Conservation (phyloP, 192 early-diverging fungal species). For the Linderina pennispora region DNA sequence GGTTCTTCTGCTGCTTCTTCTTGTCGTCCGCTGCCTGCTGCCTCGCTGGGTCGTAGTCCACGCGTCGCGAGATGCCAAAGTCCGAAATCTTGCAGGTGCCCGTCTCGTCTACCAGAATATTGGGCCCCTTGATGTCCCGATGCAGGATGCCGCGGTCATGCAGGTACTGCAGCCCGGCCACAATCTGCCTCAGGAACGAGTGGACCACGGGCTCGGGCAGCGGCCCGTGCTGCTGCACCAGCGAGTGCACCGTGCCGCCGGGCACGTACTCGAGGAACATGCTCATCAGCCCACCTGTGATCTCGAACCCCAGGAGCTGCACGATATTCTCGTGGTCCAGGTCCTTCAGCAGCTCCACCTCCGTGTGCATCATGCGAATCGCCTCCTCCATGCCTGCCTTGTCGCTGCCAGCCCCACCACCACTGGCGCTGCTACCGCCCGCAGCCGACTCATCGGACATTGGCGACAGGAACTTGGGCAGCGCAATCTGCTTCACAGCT, state of each 20-base stretch:
- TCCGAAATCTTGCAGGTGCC: conserved; percentile 93
- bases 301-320: conserved; percentile 79
- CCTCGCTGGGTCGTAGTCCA: conserved; percentile 13
- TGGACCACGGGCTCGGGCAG: conserved; percentile 68
- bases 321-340: conserved; percentile 91
- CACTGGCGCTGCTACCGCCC: neutral
- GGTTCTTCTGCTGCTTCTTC: neutral
- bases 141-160: conserved; percentile 72
- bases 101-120: conserved; percentile 71
- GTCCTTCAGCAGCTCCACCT: conserved; percentile 68
- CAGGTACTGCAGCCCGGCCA: conserved; percentile 79
- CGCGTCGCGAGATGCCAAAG: conserved; percentile 91
- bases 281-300: conserved; percentile 66
- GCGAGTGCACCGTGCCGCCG: conserved; percentile 80
- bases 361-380: conserved; percentile 59
- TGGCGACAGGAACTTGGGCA: conserved; percentile 44
- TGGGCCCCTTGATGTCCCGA: conserved; percentile 78
- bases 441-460: conserved; percentile 4
- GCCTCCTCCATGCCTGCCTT: conserved; percentile 15
- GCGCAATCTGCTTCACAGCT: conserved; percentile 76
- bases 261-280: conserved; percentile 97
- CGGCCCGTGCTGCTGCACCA: conserved; percentile 65
- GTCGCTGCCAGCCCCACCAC: neutral
- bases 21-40: no score
- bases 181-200: conserved; percentile 74